phyloP scores from a whole-genome alignment of 495 filamentous ascomycete genomes.

The Annulohypoxylon maeteangense region DNA sequence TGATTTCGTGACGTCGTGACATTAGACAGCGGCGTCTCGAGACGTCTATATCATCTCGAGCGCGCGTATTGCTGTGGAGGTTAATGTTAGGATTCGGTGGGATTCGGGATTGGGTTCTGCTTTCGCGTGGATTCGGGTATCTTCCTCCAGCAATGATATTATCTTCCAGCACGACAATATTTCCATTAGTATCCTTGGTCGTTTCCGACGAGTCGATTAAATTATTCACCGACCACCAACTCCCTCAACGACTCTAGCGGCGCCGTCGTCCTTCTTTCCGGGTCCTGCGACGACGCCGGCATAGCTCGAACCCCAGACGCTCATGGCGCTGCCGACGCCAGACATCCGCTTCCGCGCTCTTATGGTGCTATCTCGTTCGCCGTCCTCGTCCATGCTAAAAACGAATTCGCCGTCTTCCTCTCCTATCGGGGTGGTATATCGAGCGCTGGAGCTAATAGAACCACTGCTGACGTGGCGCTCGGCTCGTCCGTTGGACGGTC shows the following conservation, averaged over 20 bases:
- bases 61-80: background rate
- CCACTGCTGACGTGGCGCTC: constrained; percentile 65
- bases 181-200: constrained; percentile 20
- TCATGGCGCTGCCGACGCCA: constrained; percentile 48
- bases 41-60: constrained; percentile 23
- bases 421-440: constrained; percentile 75
- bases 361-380: constrained; percentile 60
- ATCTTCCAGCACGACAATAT: constrained; percentile 13
- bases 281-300: constrained; percentile 49
- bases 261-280: constrained; percentile 45
- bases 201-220: background rate
- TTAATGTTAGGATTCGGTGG: no score
- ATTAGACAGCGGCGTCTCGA: constrained; percentile 10
- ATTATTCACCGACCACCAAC: constrained; percentile 44
- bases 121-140: background rate
- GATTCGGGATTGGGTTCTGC: background rate
- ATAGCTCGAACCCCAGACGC: constrained; percentile 53
- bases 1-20: constrained; percentile 39
- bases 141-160: constrained; percentile 8
- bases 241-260: constrained; percentile 43
- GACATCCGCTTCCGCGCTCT: constrained; percentile 56
- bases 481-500: constrained; percentile 49
- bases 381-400: constrained; percentile 85
- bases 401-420: constrained; percentile 79
- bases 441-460: constrained; percentile 60